These are phyloP conservation scores for Candida schatavii DNA, from an alignment of 805 yeast species.

Conservation along the genomic window DNA sequence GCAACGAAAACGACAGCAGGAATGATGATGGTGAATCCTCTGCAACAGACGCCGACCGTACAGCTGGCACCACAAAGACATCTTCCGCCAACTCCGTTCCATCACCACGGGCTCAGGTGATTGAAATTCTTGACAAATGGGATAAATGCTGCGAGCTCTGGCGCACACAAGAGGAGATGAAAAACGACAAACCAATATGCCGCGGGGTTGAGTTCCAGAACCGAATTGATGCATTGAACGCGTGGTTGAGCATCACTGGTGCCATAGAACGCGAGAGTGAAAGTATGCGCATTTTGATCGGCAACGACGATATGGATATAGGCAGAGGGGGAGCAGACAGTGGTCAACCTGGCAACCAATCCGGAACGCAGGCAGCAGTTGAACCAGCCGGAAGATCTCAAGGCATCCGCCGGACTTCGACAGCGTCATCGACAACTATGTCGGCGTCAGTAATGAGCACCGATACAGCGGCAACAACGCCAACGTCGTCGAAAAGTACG, in stretches of 20 bases:
- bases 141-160: slow-evolving; percentile 72
- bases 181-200: slow-evolving; percentile 70
- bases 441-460: background rate
- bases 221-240: slow-evolving; percentile 70
- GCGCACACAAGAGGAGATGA: slow-evolving; percentile 78
- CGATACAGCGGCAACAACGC: slow-evolving; percentile 1
- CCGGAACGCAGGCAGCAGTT: slow-evolving; percentile 5
- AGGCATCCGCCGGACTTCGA: slow-evolving; percentile 3
- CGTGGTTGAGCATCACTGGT: slow-evolving; percentile 78
- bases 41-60: slow-evolving; percentile 11
- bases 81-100: slow-evolving; percentile 17
- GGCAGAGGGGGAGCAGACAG: slow-evolving; percentile 23
- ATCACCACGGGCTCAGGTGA: slow-evolving; percentile 46
- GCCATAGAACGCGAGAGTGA: slow-evolving; percentile 63
- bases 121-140: slow-evolving; percentile 53
- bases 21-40: background rate
- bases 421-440: slow-evolving; percentile 10
- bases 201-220: slow-evolving; percentile 59
- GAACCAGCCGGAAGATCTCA: background rate
- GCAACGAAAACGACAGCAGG: background rate
- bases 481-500: background rate
- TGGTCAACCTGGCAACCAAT: slow-evolving; percentile 13
- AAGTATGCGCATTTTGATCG: slow-evolving; percentile 75
- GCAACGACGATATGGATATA: slow-evolving; percentile 58
- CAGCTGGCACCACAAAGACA: no score